Percentiles rank a stretch among this genome's conserved stretches.
Evolutionary conservation across 257 asterid species (phyloP).

Genomic region (Parsonsia alboflavescens): DNA sequence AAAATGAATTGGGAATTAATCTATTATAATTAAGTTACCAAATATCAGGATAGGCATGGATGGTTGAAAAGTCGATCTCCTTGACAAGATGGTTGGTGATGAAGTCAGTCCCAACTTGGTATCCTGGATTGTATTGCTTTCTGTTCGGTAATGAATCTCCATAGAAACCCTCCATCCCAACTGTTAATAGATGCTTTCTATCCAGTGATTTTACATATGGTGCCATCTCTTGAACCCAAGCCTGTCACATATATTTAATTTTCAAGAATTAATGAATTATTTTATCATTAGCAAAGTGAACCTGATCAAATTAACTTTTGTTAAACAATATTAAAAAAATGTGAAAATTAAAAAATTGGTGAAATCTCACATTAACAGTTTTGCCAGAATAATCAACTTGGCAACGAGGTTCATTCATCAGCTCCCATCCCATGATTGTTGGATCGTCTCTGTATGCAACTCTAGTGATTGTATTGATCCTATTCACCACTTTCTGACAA

Average conservation of each 20-base stretch:
- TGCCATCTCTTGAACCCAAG: conserved; percentile 53
- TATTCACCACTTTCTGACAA: conserved; percentile 60
- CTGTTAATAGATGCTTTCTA: conserved; percentile 40
- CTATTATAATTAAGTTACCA: conserved; percentile 13
- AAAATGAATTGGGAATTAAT: too few species aligned
- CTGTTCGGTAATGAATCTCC: conserved; percentile 46
- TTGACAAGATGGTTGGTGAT: conserved; percentile 37
- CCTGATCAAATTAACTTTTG: too few species aligned
- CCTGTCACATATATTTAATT: conserved; percentile 15
- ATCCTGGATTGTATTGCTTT: conserved; percentile 48
- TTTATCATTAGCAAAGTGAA: neutral
- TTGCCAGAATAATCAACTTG: conserved; percentile 60
- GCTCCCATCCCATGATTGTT: conserved; percentile 91
- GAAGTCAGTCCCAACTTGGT: conserved; percentile 56
- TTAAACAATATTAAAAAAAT: too few species aligned
- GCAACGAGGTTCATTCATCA: conserved; percentile 88
- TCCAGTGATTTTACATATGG: conserved; percentile 50
- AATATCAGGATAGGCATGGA: conserved; percentile 58
- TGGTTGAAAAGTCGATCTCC: conserved; percentile 53
- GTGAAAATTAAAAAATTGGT: too few species aligned
- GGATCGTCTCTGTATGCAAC: conserved; percentile 55
- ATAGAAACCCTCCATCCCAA: conserved; percentile 69
- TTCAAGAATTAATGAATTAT: neutral
- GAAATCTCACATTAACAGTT: conserved; percentile 42
- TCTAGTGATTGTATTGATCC: conserved; percentile 50